These are phyloP conservation scores for Vitis hybrid DNA, from an alignment of 177 flowering plant genomes.

Conservation along the genomic window DNA sequence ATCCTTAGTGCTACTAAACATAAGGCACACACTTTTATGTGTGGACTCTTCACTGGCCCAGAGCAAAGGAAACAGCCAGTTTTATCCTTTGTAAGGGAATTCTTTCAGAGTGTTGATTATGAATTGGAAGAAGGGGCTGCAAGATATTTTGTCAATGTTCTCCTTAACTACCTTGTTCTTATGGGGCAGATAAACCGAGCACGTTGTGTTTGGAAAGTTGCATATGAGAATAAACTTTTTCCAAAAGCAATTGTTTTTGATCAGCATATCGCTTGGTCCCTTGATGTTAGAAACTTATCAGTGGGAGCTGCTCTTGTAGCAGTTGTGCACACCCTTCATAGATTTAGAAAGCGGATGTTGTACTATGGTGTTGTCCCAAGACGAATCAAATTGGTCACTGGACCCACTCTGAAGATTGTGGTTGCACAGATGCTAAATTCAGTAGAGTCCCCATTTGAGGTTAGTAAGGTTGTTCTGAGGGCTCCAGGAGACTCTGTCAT, in stretches of 20 bases:
- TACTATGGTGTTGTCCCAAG: conserved; percentile 94
- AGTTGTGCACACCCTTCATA: conserved; percentile 91
- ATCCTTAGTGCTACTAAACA: conserved; percentile 82
- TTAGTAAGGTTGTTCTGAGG: conserved; percentile 91
- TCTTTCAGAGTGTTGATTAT: conserved; percentile 84
- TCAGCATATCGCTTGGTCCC: conserved; percentile 98
- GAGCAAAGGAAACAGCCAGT: conserved; percentile 94
- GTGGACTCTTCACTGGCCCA: conserved; percentile 92
- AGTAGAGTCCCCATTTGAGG: conserved; percentile 95
- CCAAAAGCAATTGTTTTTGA: conserved; percentile 98
- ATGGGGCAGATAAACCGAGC: conserved; percentile 99
- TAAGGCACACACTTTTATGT: conserved; percentile 89
- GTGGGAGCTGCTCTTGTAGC: conserved; percentile 98
- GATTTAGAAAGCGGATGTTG: conserved; percentile 93
- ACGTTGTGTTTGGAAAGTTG: conserved; percentile 97
- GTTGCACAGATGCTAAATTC: conserved; percentile 84
- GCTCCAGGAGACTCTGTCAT: conserved; percentile 89
- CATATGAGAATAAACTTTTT: conserved; percentile 94
- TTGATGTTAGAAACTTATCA: conserved; percentile 90
- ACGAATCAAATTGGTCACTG: conserved; percentile 88
- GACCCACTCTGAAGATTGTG: conserved; percentile 89
- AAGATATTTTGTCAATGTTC: conserved; percentile 87
- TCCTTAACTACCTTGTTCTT: conserved; percentile 89
- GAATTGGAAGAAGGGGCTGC: conserved; percentile 91
- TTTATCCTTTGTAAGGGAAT: conserved; percentile 83